phyloP scores from a whole-genome alignment of 306 rosid species.

The Parietaria judaica region DNA sequence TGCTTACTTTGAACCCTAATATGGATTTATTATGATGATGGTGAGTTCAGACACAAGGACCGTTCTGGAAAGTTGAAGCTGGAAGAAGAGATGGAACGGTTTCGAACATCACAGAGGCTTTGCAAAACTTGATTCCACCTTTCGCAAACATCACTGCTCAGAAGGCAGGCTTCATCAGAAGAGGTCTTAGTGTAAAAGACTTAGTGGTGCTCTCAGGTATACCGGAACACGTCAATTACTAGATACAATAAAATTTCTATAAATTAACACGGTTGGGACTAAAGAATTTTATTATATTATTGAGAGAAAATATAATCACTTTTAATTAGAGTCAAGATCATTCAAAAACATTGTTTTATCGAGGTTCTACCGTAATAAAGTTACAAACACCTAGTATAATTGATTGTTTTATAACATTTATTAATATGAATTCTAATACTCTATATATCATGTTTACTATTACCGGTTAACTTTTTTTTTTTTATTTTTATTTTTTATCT shows the following conservation, averaged over 20 bases:
- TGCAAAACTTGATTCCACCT: constrained; percentile 12
- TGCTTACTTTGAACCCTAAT: not conserved
- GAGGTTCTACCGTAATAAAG: not conserved
- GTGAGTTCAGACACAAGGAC: constrained; percentile 20
- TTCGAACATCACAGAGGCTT: constrained; percentile 22
- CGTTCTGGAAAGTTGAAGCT: constrained; percentile 29
- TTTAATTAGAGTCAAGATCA: too few relatives aligned
- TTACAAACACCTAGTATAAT: not conserved
- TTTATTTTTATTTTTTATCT: too few relatives aligned
- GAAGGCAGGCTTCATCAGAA: constrained; percentile 8
- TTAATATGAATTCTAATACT: too few relatives aligned
- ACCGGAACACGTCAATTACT: not conserved
- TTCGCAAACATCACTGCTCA: constrained; percentile 20
- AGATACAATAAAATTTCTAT: not conserved
- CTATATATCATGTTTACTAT: too few relatives aligned
- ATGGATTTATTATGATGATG: not conserved
- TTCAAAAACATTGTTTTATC: not conserved
- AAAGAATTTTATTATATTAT: too few relatives aligned
- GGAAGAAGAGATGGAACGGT: constrained; percentile 34
- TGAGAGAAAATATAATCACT: too few relatives aligned
- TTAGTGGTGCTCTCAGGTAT: constrained; percentile 33
- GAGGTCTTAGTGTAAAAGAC: constrained; percentile 31
- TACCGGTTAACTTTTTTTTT: too few relatives aligned
- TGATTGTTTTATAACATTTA: too few relatives aligned
- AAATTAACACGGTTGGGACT: too few relatives aligned